These are phyloP conservation scores for Paramecium biaurelia DNA, from an alignment of 73 alveolate genomes.

Conservation along the genomic window DNA sequence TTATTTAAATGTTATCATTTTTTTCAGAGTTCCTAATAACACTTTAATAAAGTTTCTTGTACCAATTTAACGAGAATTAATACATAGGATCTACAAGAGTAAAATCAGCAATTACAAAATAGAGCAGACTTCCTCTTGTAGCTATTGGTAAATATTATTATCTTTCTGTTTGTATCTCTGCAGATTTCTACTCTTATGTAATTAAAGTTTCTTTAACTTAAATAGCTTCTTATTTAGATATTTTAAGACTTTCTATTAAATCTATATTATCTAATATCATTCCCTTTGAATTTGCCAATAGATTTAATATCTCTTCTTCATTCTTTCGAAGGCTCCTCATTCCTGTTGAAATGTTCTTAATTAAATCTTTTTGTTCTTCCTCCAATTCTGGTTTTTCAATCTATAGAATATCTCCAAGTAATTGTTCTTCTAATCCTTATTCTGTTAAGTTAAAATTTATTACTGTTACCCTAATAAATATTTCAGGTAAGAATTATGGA, in stretches of 20 bases:
- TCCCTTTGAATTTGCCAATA: constrained; percentile 89
- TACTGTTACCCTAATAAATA: constrained; percentile 92
- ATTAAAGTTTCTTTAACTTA: constrained; percentile 82
- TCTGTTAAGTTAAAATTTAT: constrained; percentile 97
- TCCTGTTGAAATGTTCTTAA: constrained; percentile 84
- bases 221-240: constrained; percentile 82
- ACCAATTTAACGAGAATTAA: constrained; percentile 92
- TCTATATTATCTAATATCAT: constrained; percentile 91
- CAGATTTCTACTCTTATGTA: constrained; percentile 85
- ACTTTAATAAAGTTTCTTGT: constrained; percentile 79
- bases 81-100: constrained; percentile 97
- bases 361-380: constrained; percentile 83
- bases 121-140: constrained; percentile 89
- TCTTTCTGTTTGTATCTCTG: constrained; percentile 87
- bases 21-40: constrained; percentile 81
- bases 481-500: constrained; percentile 93
- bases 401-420: constrained; percentile 91
- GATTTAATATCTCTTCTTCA: constrained; percentile 86
- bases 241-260: constrained; percentile 82
- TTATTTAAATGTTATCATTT: constrained; percentile 72
- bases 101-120: constrained; percentile 93
- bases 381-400: constrained; percentile 95
- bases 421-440: constrained; percentile 94
- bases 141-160: constrained; percentile 86
- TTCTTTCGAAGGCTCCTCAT: constrained; percentile 84